Evolutionary conservation across 176 grass and related monocot species (phyloP).

Genomic region (Eleusine indica): DNA sequence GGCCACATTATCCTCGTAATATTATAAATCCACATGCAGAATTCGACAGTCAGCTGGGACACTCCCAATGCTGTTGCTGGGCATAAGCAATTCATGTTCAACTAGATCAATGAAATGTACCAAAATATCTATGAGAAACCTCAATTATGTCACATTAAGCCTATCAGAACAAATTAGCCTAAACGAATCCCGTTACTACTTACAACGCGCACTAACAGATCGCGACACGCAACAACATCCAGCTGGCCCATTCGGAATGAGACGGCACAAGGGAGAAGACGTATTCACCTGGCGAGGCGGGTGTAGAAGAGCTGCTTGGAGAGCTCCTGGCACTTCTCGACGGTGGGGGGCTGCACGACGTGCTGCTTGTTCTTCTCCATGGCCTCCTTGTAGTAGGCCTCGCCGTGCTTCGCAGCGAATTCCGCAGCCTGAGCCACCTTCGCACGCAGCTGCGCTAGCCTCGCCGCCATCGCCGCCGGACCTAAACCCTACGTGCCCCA

Average conservation of each 20-base stretch:
- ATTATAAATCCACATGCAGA: neutral
- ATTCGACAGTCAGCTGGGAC: neutral
- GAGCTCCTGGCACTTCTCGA: slow-evolving; percentile 88
- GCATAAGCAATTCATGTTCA: neutral
- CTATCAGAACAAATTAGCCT: neutral
- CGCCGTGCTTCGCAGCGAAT: slow-evolving; percentile 57
- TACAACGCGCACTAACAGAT: slow-evolving; percentile 25
- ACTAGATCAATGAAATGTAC: neutral
- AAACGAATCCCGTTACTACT: neutral
- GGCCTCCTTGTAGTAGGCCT: slow-evolving; percentile 70
- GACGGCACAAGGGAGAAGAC: neutral
- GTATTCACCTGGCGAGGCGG: slow-evolving; percentile 74
- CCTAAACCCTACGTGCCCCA: slow-evolving; percentile 30
- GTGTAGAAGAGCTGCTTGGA: slow-evolving; percentile 97
- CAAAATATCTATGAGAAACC: neutral
- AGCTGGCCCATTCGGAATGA: neutral
- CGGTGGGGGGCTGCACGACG: slow-evolving; percentile 73
- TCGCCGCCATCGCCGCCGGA: slow-evolving; percentile 68
- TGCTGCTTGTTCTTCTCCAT: slow-evolving; percentile 95
- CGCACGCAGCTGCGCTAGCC: slow-evolving; percentile 65
- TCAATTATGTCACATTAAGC: neutral
- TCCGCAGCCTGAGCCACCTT: slow-evolving; percentile 70
- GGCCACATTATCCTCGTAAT: neutral
- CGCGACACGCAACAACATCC: neutral
- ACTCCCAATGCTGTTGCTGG: neutral